Conservation (phyloP, 2,329 filamentous ascomycete genomes). For the Drechslerella coelobrocha region DNA sequence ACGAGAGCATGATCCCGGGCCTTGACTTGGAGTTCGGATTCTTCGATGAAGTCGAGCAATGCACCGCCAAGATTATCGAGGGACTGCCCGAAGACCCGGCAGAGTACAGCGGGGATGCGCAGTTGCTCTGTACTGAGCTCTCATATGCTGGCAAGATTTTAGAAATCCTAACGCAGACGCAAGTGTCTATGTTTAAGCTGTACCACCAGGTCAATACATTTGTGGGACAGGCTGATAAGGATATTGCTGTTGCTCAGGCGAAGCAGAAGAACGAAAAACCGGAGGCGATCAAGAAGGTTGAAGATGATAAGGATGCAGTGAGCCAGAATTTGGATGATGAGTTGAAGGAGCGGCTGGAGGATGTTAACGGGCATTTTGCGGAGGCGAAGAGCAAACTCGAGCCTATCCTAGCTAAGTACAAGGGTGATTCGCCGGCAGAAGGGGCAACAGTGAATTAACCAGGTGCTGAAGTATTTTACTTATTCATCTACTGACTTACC, state of each 20-base stretch:
- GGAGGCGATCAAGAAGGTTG: constrained; percentile 32
- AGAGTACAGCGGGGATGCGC: constrained; percentile 34
- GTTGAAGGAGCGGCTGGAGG: constrained; percentile 43
- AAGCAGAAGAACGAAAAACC: constrained; percentile 43
- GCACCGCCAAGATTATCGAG: constrained; percentile 36
- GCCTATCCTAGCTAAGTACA: constrained; percentile 42
- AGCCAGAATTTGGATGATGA: constrained; percentile 44
- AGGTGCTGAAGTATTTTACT: no score
- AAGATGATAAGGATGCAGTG: constrained; percentile 34
- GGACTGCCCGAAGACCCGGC: constrained; percentile 30
- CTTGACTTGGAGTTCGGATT: constrained; percentile 49
- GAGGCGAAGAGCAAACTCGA: constrained; percentile 44
- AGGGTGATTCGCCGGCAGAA: constrained; percentile 20
- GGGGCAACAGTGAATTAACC: background rate
- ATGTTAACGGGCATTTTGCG: constrained; percentile 47
- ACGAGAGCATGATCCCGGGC: constrained; percentile 50
- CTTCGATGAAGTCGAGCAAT: constrained; percentile 46
- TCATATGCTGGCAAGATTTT: constrained; percentile 34
- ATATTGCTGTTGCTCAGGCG: constrained; percentile 34
- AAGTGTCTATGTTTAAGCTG: constrained; percentile 44
- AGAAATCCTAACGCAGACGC: constrained; percentile 39
- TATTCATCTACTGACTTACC: no score
- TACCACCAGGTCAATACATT: constrained; percentile 45
- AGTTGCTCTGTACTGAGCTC: constrained; percentile 28
- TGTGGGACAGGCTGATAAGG: constrained; percentile 30